Evolutionary conservation across 192 early-diverging fungal genomes (phyloP).

Genomic region (Coemansia sp.): DNA sequence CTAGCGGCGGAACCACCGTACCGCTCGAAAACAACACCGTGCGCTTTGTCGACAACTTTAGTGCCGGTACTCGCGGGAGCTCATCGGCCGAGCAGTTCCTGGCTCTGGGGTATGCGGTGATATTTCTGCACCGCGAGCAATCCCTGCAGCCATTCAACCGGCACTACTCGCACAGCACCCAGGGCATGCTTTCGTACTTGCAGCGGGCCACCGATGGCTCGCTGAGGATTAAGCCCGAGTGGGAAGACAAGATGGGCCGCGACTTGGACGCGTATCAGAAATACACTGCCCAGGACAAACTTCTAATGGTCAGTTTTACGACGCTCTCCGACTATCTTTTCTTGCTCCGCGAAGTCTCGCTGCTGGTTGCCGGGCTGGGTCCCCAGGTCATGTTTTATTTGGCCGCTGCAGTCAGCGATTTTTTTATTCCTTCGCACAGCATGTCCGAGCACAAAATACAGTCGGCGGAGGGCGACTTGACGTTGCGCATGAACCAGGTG

Average conservation of each 20-base stretch:
- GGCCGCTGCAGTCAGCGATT: constrained; percentile 97
- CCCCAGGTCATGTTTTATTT: constrained; percentile 87
- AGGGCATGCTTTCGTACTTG: constrained; percentile 83
- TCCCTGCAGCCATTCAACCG: constrained; percentile 87
- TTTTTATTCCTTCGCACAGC: constrained; percentile 90
- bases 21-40: constrained; percentile 95
- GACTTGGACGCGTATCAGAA: constrained; percentile 65
- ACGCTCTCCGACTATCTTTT: constrained; percentile 93
- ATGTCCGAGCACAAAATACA: constrained; percentile 99
- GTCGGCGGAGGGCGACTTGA: constrained; percentile 78
- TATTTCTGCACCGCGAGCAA: constrained; percentile 93
- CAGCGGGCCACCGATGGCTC: constrained; percentile 55
- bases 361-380: constrained; percentile 61
- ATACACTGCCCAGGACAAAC: constrained; percentile 51
- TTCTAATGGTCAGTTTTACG: constrained; percentile 82
- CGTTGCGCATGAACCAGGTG: constrained; percentile 88
- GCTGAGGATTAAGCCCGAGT: constrained; percentile 63
- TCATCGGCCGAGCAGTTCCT: constrained; percentile 93
- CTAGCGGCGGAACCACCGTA: constrained; percentile 93
- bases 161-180: constrained; percentile 77
- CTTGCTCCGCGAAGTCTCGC: constrained; percentile 70
- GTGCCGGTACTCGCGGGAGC: constrained; percentile 90
- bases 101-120: constrained; percentile 85
- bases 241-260: constrained; percentile 59
- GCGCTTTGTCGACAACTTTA: constrained; percentile 98